Evolutionary conservation across 306 rosid species (phyloP).

Genomic region (Amphicarpaea edgeworthii): DNA sequence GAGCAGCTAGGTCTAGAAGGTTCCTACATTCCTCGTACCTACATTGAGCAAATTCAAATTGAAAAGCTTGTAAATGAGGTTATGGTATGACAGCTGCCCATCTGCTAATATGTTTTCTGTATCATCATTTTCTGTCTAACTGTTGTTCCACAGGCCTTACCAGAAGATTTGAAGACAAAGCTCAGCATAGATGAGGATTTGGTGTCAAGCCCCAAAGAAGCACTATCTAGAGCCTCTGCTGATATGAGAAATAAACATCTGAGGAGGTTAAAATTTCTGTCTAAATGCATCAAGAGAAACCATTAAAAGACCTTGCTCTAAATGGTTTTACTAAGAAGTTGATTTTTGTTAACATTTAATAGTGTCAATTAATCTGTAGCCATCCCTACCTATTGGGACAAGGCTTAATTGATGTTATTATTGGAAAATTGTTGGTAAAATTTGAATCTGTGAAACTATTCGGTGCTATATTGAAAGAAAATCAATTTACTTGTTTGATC

Average conservation of each 20-base stretch:
- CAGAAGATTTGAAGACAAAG: constrained; percentile 95
- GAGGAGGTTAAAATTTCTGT: constrained; percentile 64
- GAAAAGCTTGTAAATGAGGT: constrained; percentile 97
- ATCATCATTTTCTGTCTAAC: constrained; percentile 43
- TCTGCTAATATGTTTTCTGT: constrained; percentile 21
- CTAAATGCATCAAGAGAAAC: constrained; percentile 4
- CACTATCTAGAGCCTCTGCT: constrained; percentile 92
- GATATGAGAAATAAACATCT: constrained; percentile 81
- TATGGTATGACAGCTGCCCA: constrained; percentile 73
- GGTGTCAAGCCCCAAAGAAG: constrained; percentile 94
- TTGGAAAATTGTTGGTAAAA: constrained; percentile 36
- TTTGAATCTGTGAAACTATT: constrained; percentile 5
- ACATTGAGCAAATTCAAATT: constrained; percentile 96
- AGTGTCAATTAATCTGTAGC: constrained; percentile 22
- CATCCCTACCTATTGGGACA: constrained; percentile 11
- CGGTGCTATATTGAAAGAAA: constrained; percentile 12
- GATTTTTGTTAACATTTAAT: not conserved
- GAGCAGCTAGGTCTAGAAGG: constrained; percentile 91
- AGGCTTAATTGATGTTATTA: constrained; percentile 8
- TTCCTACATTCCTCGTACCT: constrained; percentile 95
- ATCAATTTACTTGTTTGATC: constrained; percentile 7
- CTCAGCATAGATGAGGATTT: constrained; percentile 96
- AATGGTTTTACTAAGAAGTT: not conserved
- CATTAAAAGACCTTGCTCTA: not conserved
- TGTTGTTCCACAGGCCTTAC: constrained; percentile 82